Base-by-base conservation (phyloP, 1,139 yeast species). In the Saccharomyces hybrid region DNA sequence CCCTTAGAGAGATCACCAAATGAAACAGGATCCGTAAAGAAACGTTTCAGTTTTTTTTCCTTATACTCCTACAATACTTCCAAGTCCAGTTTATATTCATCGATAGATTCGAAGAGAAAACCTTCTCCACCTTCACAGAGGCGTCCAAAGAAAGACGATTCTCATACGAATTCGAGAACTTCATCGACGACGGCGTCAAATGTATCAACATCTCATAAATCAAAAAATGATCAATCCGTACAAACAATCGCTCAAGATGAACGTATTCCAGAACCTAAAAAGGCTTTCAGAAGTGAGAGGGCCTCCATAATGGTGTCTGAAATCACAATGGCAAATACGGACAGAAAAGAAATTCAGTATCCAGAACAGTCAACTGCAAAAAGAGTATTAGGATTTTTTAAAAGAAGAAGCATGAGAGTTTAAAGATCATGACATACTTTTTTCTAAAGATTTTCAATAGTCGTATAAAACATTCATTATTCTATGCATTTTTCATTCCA, bases 371-470 rank as follows among this genome's bases (percentile, higher is more conserved):
- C 90, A 54, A 86, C 91, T 3, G 88, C 91, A 11, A 81, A 83
- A 65, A 84, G 83, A 63, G 91, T 86, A 25, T 82, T 86, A 81
- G 91, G 86, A 68, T 86, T 86, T 67, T 86, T 86, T 73, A 86
- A 85, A 69, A 79, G 93, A 70, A 80, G 89, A 72, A 85, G 91
- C 69, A 80, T 73, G 70, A 70, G 74, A 56, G 44, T 65, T 9
- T 68, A 52, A 56, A 9, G n/a, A 38, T 46, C 23, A 20, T 20
- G 23, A 3, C 23, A 20, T 20, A 20, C 23, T 20, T 20, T 20
- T 20, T 20, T 20, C 23, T 20, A 20, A 20, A 20, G 4, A 20
- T 20, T 20, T 20, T 20, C 23, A 26, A 11, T 25, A 5, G 11
- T 9, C n/a, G 1, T 28, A 14, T 26, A 31, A 23, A 30, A 20